These are phyloP conservation scores for Bathelium albidoporum DNA, from an alignment of 495 filamentous ascomycete genomes.

Conservation along the genomic window DNA sequence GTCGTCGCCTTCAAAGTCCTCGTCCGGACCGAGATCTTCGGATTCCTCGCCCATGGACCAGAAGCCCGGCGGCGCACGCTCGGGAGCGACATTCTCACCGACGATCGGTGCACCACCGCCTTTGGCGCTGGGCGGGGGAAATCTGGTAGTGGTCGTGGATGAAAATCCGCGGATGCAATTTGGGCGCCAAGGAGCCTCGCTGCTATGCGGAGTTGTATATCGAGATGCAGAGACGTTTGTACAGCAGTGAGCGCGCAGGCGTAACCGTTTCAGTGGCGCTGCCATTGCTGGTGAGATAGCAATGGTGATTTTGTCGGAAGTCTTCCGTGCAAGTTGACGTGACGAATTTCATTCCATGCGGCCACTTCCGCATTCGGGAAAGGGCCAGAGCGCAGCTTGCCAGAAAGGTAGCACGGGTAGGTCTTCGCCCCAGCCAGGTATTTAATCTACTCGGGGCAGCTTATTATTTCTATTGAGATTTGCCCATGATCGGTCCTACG, in stretches of 20 bases:
- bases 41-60: constrained; percentile 44
- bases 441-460: background rate
- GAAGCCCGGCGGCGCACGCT: constrained; percentile 21
- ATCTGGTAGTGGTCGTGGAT: background rate
- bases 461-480: background rate
- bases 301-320: background rate
- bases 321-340: background rate
- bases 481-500: background rate
- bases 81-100: background rate
- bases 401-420: background rate
- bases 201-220: constrained; percentile 19
- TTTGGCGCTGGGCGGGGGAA: background rate
- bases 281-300: constrained; percentile 28
- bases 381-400: background rate
- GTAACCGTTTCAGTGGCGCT: constrained; percentile 25
- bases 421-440: too few relatives aligned
- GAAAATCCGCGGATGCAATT: background rate
- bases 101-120: background rate
- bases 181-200: background rate
- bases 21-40: constrained; percentile 47
- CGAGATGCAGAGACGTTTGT: constrained; percentile 29
- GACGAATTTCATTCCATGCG: background rate
- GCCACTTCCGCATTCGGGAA: background rate
- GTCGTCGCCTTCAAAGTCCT: constrained; percentile 63
- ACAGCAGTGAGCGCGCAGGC: constrained; percentile 22